Conservation (phyloP, 805 yeast species). For the Wickerhamiella slavikovae region DNA sequence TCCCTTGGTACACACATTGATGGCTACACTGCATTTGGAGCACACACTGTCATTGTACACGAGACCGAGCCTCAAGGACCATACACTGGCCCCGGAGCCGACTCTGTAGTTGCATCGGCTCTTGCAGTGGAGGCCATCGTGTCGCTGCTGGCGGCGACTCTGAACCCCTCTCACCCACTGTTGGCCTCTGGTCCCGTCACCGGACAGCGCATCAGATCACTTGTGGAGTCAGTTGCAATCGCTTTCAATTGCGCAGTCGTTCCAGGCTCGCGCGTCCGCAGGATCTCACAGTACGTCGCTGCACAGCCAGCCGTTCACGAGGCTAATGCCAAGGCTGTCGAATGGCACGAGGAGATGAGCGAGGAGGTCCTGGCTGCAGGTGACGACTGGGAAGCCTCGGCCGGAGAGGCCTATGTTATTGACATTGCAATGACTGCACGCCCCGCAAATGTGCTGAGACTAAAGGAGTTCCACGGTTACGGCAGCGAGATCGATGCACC, state of each 20-base stretch:
- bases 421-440: conserved; percentile 68
- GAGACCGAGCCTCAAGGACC: conserved; percentile 43
- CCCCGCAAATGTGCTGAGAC: conserved; percentile 12
- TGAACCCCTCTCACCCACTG: conserved; percentile 33
- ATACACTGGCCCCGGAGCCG: conserved; percentile 64
- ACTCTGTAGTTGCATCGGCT: conserved; percentile 73
- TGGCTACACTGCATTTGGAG: conserved; percentile 73
- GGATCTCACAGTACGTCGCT: conserved; percentile 80
- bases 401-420: conserved; percentile 74
- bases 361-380: conserved; percentile 13
- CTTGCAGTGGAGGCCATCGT: conserved; percentile 78
- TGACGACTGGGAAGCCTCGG: conserved; percentile 46
- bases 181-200: conserved; percentile 23
- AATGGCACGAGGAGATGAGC: conserved; percentile 16
- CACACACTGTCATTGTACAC: conserved; percentile 65
- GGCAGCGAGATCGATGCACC: conserved; percentile 14
- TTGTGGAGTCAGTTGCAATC: conserved; percentile 77
- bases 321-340: conserved; percentile 75
- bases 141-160: conserved; percentile 48
- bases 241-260: conserved; percentile 67
- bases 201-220: conserved; percentile 46
- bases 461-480: conserved; percentile 13
- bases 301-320: conserved; percentile 94
- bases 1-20: conserved; percentile 82
- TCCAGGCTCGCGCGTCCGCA: conserved; percentile 83